phyloP scores from a whole-genome alignment of 352 stramenopile species.

The Achlya hypogyna region DNA sequence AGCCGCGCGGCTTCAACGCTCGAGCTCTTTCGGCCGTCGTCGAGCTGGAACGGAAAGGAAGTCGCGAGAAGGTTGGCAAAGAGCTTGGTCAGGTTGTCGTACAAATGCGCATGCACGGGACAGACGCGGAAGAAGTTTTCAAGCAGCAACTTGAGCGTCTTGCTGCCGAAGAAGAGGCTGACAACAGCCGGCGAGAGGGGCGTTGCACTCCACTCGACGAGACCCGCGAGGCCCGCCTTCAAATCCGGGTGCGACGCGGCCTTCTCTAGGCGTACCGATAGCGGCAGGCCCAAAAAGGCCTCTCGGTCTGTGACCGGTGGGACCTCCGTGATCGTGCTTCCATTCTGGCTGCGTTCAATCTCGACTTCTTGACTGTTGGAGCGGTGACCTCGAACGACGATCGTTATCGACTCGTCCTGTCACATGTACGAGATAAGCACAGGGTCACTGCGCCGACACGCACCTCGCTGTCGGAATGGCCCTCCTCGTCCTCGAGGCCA shows the following conservation, averaged over 20 bases:
- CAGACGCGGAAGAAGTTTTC: slow-evolving; percentile 45
- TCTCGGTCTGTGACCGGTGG: neutral
- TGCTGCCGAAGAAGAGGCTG: slow-evolving; percentile 56
- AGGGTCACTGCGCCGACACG: neutral
- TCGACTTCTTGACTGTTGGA: slow-evolving; percentile 17
- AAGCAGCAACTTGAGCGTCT: slow-evolving; percentile 50
- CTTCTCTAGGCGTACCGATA: slow-evolving; percentile 50
- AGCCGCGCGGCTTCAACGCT: slow-evolving; percentile 10
- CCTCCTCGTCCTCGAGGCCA: slow-evolving; percentile 17
- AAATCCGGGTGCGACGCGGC: slow-evolving; percentile 54
- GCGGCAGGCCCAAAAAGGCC: slow-evolving; percentile 38
- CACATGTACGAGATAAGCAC: neutral
- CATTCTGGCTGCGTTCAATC: slow-evolving; percentile 9
- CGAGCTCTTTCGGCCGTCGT: neutral
- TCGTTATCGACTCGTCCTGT: neutral
- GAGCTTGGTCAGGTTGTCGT: slow-evolving; percentile 45
- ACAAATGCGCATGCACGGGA: slow-evolving; percentile 29
- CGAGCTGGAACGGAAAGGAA: slow-evolving; percentile 8
- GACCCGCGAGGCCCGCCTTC: slow-evolving; percentile 58
- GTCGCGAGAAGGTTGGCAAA: slow-evolving; percentile 33
- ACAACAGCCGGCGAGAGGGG: slow-evolving; percentile 57
- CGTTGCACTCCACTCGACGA: slow-evolving; percentile 63
- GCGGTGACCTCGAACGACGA: slow-evolving; percentile 13
- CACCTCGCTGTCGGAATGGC: slow-evolving; percentile 8
- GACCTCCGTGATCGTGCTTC: neutral